A percentile compares a stretch with the other conserved stretches of the same genome.
Evolutionary conservation across 2,329 filamentous ascomycete genomes (phyloP).

Genomic region (Waltergamsia citrina): DNA sequence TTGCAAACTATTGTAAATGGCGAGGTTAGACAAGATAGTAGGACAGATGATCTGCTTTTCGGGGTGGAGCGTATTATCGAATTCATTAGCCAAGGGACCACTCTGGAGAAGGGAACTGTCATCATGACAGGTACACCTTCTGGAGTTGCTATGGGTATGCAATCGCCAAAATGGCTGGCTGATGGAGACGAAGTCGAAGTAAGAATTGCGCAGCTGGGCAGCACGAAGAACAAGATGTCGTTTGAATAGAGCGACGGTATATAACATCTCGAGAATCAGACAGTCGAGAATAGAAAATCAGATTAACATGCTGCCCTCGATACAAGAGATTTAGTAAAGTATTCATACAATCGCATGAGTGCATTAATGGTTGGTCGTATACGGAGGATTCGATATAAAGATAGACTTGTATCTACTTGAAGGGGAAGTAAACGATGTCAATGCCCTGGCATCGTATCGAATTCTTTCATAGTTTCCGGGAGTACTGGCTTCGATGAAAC

Average conservation of each 20-base stretch:
- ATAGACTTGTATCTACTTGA: too few relatives aligned
- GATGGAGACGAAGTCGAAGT: slow-evolving; percentile 33
- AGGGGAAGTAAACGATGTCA: too few relatives aligned
- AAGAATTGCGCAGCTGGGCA: slow-evolving; percentile 23
- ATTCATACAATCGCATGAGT: too few relatives aligned
- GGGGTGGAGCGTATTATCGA: slow-evolving; percentile 33
- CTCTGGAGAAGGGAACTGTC: slow-evolving; percentile 38
- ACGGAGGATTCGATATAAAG: too few relatives aligned
- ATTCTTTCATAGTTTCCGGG: too few relatives aligned
- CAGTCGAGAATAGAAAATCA: too few relatives aligned
- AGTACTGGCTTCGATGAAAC: too few relatives aligned
- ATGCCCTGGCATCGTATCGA: too few relatives aligned
- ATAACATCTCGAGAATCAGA: too few relatives aligned
- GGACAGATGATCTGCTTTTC: slow-evolving; percentile 39
- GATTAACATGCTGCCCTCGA: too few relatives aligned
- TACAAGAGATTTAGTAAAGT: too few relatives aligned
- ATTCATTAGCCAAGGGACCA: slow-evolving; percentile 38
- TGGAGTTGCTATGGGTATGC: slow-evolving; percentile 36
- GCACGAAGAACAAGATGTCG: slow-evolving; percentile 26
- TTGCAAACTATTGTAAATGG: slow-evolving; percentile 37
- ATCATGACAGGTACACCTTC: slow-evolving; percentile 38
- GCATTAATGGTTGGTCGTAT: too few relatives aligned
- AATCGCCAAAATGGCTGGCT: slow-evolving; percentile 29
- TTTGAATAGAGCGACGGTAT: slow-evolving; percentile 16
- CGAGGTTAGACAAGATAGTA: slow-evolving; percentile 36